Evolutionary conservation across 2,329 filamentous ascomycete genomes (phyloP), one percentile per base, ranked within the genome.

Genomic region (Alternaria ethzedia): DNA sequence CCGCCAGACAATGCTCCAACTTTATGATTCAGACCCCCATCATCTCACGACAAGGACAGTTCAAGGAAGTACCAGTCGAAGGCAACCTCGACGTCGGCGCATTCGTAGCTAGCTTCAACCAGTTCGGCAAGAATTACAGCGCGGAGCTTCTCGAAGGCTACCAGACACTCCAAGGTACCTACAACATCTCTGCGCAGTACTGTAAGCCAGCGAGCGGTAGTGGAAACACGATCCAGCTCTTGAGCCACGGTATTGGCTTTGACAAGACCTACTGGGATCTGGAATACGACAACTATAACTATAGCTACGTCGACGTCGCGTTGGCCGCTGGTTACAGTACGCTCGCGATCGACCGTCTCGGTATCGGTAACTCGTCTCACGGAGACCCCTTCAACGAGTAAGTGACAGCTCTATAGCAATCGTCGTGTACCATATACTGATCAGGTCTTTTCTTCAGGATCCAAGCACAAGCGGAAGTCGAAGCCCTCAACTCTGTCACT

Each of bases 191-290:
- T 5, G 85, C 87, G 0, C 87, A 86, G 10, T 89, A 89, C 80
- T 91, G 89, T 77, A 78, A 83, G 57, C 89, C 89, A 0, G 82
- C 85, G 62, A 56, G 52, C 15, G 75, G 67, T 10, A 70, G 69
- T 6, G 66, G 68, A 9, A 83, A 11, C 74, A 81, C 55, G 47
- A 72, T 71, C 64, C 85, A 87, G 67, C 63, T 88, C 20, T 74
- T 88, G 13, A 84, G 83, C 2, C 85, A 87, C 70, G 86, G 86
- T 26, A 83, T 87, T 68, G 85, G 84, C 10, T 87, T 87, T 65
- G 84, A 86, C 68, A 84, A 85, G 64, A 80, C 77, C 74, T 91
- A 90, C 80, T 91, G 88, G 88, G 87, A 91, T 72, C 75, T 86
- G 11, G 75, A 86, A 1, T 86, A 81, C 78, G 83, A 87, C 73